A percentile compares a stretch with the other conserved stretches of the same genome.
phyloP scores from a whole-genome alignment of 352 stramenopile species.

The Phytophthora boehmeriae region DNA sequence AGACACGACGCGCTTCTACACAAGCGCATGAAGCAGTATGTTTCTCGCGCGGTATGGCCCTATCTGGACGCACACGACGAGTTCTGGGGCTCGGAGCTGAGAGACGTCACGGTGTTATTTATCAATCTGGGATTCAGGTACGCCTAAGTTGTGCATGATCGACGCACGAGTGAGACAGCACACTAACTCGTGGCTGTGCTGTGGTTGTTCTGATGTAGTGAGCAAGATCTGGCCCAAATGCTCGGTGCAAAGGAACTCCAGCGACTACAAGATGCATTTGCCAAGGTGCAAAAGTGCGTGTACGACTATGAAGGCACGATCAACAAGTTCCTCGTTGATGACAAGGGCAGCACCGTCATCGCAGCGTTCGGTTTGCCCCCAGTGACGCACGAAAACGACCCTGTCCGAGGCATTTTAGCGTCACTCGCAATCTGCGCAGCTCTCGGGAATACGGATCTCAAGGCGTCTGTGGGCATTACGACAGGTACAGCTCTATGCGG shows the following conservation, averaged over 20 bases:
- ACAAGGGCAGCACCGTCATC: conserved; percentile 94
- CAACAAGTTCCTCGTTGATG: conserved; percentile 97
- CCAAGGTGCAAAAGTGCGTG: conserved; percentile 87
- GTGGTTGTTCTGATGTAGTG: conserved; percentile 32
- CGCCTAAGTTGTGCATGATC: conserved; percentile 6
- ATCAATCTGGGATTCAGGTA: conserved; percentile 94
- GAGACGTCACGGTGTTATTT: conserved; percentile 93
- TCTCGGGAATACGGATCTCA: conserved; percentile 64
- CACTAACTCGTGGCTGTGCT: conserved; percentile 1
- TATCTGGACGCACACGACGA: conserved; percentile 92
- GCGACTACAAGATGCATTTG: conserved; percentile 80
- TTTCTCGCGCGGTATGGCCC: conserved; percentile 91
- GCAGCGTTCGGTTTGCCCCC: conserved; percentile 93
- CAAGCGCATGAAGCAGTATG: conserved; percentile 89
- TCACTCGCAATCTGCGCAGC: conserved; percentile 86
- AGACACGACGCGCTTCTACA: conserved; percentile 85
- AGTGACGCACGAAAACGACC: conserved; percentile 93
- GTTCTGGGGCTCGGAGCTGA: conserved; percentile 92
- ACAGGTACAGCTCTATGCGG: conserved; percentile 92
- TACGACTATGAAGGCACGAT: conserved; percentile 96
- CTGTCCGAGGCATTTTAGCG: conserved; percentile 88
- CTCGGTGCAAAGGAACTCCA: conserved; percentile 72
- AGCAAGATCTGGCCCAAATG: conserved; percentile 82
- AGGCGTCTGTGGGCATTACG: conserved; percentile 92
- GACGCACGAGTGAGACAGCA: neutral